phyloP scores from a whole-genome alignment of 1,284 basidiomycete genomes.

The Xerocomus nothofagi region DNA sequence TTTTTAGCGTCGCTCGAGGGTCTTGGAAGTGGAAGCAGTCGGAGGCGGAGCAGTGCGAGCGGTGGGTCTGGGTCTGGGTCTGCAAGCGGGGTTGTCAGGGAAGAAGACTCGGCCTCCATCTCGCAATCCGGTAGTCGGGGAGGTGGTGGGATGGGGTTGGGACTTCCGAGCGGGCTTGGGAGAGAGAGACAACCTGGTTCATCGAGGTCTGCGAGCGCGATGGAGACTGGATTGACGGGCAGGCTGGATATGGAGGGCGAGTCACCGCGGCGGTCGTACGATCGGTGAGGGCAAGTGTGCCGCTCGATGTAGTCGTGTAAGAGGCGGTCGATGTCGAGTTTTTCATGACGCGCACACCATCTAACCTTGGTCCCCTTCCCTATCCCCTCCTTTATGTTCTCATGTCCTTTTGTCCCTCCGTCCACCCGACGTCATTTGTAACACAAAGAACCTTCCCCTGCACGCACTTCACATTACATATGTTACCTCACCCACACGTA shows the following conservation, averaged over 20 bases:
- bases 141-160: conserved; percentile 4
- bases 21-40: conserved; percentile 34
- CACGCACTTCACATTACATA: conserved; percentile 10
- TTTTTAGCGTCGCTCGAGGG: conserved; percentile 62
- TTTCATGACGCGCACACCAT: background rate
- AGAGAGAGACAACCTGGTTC: conserved; percentile 17
- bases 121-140: conserved; percentile 15
- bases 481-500: conserved; percentile 14
- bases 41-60: conserved; percentile 13
- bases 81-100: conserved; percentile 12
- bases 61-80: conserved; percentile 11
- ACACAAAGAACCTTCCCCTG: conserved; percentile 12
- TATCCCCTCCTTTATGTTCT: background rate
- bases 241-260: conserved; percentile 17
- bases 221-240: conserved; percentile 17
- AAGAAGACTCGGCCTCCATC: conserved; percentile 7
- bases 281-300: conserved; percentile 3
- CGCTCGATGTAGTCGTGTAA: background rate
- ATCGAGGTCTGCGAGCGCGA: conserved; percentile 20
- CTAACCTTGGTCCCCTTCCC: background rate
- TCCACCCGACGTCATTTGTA: conserved; percentile 12
- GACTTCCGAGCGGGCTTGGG: conserved; percentile 18
- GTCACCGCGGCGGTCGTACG: conserved; percentile 3
- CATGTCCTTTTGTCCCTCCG: background rate
- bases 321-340: background rate